Evolutionary conservation across 164 flowering plant species (phyloP).

Genomic region (Nymphaea colorata): DNA sequence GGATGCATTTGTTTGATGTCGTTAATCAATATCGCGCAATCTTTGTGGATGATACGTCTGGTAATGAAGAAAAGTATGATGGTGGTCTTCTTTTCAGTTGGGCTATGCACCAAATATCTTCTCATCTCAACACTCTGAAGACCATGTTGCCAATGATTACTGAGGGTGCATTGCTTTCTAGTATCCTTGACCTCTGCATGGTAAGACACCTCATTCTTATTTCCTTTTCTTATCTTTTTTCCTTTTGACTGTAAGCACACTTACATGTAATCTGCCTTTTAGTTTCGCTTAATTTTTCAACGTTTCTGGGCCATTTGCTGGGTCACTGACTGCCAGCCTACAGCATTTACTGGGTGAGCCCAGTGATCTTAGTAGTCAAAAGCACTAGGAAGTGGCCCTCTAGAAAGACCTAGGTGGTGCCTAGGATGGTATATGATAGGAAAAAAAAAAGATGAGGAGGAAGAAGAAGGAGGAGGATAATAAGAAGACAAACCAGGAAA

Average conservation of each 20-base stretch:
- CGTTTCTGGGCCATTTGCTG: too few species aligned
- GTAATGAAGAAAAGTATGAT: slow-evolving; percentile 94
- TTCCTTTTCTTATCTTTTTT: not conserved
- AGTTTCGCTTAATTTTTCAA: not conserved
- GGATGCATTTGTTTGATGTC: slow-evolving; percentile 95
- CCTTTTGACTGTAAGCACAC: not conserved
- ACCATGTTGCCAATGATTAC: slow-evolving; percentile 83
- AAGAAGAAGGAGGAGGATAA: too few species aligned
- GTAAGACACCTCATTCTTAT: slow-evolving; percentile 27
- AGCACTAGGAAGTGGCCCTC: too few species aligned
- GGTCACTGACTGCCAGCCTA: too few species aligned
- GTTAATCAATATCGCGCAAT: slow-evolving; percentile 96
- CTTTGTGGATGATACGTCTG: slow-evolving; percentile 93
- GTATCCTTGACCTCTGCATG: slow-evolving; percentile 94
- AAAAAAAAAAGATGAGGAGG: too few species aligned
- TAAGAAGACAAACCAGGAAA: too few species aligned
- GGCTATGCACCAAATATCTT: slow-evolving; percentile 94
- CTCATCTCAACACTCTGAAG: slow-evolving; percentile 75
- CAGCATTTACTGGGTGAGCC: too few species aligned
- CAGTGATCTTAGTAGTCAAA: too few species aligned
- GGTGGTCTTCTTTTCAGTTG: slow-evolving; percentile 98
- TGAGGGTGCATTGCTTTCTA: slow-evolving; percentile 86
- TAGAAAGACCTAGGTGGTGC: too few species aligned
- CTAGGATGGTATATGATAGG: too few species aligned
- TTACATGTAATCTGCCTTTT: not conserved